These are phyloP conservation scores for Dorcoceras hygrometricum DNA, from an alignment of 257 asterid species.

Conservation along the genomic window DNA sequence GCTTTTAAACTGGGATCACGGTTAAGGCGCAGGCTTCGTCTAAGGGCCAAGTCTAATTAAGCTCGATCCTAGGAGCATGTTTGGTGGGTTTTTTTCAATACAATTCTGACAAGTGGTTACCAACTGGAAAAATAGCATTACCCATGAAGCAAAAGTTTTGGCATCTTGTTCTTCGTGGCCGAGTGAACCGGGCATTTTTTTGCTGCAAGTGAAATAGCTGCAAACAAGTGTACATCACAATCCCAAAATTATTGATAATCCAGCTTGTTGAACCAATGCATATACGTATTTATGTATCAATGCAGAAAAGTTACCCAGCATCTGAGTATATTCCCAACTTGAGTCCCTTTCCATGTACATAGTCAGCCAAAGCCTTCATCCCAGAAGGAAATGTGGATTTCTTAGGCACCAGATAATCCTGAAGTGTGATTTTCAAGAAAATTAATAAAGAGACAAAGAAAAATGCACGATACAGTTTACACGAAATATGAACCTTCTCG, in stretches of 20 bases:
- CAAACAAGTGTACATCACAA: slow-evolving; percentile 13
- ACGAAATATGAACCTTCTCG: slow-evolving; percentile 39
- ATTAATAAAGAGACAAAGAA: slow-evolving; percentile 11
- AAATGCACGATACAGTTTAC: not conserved
- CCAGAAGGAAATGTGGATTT: slow-evolving; percentile 89
- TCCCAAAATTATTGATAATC: not conserved
- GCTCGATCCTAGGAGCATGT: not conserved
- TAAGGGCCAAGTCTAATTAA: not conserved
- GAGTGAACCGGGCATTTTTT: slow-evolving; percentile 87
- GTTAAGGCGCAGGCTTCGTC: not conserved
- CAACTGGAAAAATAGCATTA: slow-evolving; percentile 15
- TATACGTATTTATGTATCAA: not conserved
- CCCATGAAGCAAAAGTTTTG: slow-evolving; percentile 82
- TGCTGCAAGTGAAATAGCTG: slow-evolving; percentile 80
- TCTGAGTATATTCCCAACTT: slow-evolving; percentile 88
- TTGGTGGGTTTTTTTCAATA: not conserved
- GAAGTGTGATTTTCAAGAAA: slow-evolving; percentile 19
- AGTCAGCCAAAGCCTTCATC: slow-evolving; percentile 84
- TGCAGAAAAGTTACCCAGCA: slow-evolving; percentile 59
- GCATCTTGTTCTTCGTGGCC: slow-evolving; percentile 91
- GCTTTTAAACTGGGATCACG: not conserved
- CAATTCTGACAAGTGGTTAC: not conserved
- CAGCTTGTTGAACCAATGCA: not conserved
- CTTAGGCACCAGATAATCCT: slow-evolving; percentile 77
- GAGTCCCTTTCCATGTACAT: slow-evolving; percentile 88